Evolutionary conservation across 306 rosid genomes (phyloP).

Genomic region (Dryas octopetala): DNA sequence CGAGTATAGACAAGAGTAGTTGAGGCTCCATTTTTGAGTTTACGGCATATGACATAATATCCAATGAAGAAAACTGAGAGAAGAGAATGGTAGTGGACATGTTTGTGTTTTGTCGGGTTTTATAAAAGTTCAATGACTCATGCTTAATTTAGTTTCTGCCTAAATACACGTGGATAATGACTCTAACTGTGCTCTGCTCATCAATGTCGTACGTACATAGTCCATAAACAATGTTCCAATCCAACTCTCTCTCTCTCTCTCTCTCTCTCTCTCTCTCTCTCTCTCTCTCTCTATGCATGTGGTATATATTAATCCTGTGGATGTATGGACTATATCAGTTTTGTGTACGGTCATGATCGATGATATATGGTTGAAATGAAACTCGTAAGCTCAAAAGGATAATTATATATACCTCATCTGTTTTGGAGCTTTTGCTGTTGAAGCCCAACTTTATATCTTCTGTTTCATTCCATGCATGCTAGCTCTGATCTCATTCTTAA

Average conservation of each 20-base stretch:
- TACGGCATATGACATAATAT: conserved; percentile 11
- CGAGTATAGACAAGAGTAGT: neutral
- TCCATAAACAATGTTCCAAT: conserved; percentile 2
- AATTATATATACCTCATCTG: neutral
- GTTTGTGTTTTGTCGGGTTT: conserved; percentile 27
- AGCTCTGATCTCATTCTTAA: no score
- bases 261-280: neutral
- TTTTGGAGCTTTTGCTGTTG: neutral
- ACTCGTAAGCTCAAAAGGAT: neutral
- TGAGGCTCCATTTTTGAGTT: neutral
- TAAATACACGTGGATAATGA: conserved; percentile 26
- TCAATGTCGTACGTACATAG: neutral
- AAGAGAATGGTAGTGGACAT: conserved; percentile 34
- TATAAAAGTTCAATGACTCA: neutral
- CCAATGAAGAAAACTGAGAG: conserved; percentile 3
- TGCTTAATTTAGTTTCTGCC: neutral
- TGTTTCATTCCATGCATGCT: neutral
- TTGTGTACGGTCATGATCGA: neutral
- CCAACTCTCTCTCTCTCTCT: neutral
- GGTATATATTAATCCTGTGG: neutral
- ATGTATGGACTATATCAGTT: neutral
- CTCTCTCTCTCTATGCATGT: no score
- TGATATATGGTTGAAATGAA: conserved; percentile 3
- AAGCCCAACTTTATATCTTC: neutral
- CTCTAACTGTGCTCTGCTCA: conserved; percentile 22